Evolutionary conservation across 148 eudicot species (phyloP).

Genomic region (Rhododendron williamsianum): DNA sequence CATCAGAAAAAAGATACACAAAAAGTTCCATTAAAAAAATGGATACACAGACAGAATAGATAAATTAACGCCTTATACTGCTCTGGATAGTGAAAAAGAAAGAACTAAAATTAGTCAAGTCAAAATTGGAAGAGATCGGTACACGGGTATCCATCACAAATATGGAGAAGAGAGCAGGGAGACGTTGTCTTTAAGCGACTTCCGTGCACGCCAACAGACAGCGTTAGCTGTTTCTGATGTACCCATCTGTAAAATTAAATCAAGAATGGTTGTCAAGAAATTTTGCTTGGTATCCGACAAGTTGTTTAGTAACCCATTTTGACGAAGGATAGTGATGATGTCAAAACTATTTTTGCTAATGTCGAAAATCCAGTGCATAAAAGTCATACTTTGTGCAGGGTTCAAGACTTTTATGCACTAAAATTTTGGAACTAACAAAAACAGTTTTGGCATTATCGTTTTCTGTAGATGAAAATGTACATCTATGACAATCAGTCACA

Average conservation of each 20-base stretch:
- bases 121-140: not conserved
- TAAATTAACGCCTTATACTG: not conserved
- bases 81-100: not conserved
- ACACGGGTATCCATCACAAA: constrained; percentile 12
- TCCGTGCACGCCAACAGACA: constrained; percentile 79
- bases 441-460: no score
- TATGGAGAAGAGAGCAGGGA: constrained; percentile 17
- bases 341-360: not conserved
- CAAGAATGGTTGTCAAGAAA: constrained; percentile 4
- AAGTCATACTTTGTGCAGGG: no score
- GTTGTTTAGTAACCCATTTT: not conserved
- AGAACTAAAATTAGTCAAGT: not conserved
- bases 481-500: not conserved
- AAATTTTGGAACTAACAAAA: no score
- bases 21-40: not conserved
- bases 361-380: not conserved
- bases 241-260: constrained; percentile 50
- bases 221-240: constrained; percentile 69
- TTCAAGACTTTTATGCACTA: no score
- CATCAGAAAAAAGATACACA: not conserved
- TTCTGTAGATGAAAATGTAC: not conserved
- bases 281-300: not conserved
- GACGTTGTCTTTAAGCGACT: constrained; percentile 45
- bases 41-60: not conserved
- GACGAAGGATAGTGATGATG: not conserved